Evolutionary conservation across 2,329 filamentous ascomycete genomes (phyloP).

Genomic region (Sphaerulina musiva): DNA sequence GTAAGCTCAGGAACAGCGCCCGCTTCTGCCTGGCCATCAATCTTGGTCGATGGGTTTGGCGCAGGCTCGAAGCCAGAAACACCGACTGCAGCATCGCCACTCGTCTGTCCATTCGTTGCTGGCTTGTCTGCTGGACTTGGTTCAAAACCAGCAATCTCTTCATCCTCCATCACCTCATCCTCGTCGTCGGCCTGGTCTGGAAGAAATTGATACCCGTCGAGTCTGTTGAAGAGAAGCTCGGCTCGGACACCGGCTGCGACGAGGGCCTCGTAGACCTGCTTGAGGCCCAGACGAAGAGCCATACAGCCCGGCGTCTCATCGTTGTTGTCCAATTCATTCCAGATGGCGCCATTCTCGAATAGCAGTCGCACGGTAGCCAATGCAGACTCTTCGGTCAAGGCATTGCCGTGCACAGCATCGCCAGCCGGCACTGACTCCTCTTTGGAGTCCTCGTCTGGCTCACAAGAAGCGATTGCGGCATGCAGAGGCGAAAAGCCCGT

Average conservation of each 20-base stretch:
- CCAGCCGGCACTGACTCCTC: slow-evolving; percentile 29
- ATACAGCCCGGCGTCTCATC: slow-evolving; percentile 90
- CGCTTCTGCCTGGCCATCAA: slow-evolving; percentile 20
- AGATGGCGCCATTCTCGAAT: slow-evolving; percentile 84
- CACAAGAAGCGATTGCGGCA: slow-evolving; percentile 67
- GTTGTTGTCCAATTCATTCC: slow-evolving; percentile 86
- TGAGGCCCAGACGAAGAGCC: slow-evolving; percentile 61
- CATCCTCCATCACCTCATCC: slow-evolving; percentile 41
- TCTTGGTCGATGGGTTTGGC: slow-evolving; percentile 31
- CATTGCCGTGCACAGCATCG: slow-evolving; percentile 31
- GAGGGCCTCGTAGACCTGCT: slow-evolving; percentile 69
- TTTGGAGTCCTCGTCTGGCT: slow-evolving; percentile 37
- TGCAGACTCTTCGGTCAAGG: slow-evolving; percentile 51
- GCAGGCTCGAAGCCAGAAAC: slow-evolving; percentile 29
- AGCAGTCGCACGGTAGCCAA: slow-evolving; percentile 66
- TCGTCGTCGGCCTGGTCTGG: slow-evolving; percentile 50
- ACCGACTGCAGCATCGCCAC: slow-evolving; percentile 20
- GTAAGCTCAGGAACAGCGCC: slow-evolving; percentile 24
- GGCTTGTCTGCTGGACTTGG: slow-evolving; percentile 22
- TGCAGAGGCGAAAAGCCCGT: slow-evolving; percentile 86
- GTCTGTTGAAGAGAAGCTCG: slow-evolving; percentile 73
- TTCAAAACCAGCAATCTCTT: slow-evolving; percentile 33
- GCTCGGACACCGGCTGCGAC: slow-evolving; percentile 87
- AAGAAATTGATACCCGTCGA: slow-evolving; percentile 75
- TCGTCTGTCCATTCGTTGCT: slow-evolving; percentile 17